Evolutionary conservation across 2,329 filamentous ascomycete species (phyloP).

Genomic region (Huntiella moniliformis): DNA sequence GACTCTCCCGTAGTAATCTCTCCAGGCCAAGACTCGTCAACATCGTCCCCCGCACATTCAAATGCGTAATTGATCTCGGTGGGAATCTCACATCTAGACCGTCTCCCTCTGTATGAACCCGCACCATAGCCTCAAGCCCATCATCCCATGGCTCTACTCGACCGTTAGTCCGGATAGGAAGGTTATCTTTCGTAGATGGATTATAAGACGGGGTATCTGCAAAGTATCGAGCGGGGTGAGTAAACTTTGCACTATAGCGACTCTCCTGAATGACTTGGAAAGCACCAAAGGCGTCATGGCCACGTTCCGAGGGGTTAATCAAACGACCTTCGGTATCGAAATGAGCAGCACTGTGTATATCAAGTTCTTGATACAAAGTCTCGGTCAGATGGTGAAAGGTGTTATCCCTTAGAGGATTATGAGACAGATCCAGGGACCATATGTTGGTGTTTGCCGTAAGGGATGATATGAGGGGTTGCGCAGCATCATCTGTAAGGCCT

Average conservation of each 20-base stretch:
- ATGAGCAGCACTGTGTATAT: slow-evolving; percentile 14
- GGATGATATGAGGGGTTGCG: too few species aligned
- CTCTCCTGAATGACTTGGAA: slow-evolving; percentile 31
- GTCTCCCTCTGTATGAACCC: slow-evolving; percentile 15
- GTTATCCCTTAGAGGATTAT: slow-evolving; percentile 32
- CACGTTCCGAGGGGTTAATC: slow-evolving; percentile 15
- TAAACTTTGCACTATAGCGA: slow-evolving; percentile 24
- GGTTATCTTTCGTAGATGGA: slow-evolving; percentile 1
- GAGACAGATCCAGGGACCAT: slow-evolving; percentile 38
- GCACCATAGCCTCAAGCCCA: slow-evolving; percentile 14
- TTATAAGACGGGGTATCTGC: slow-evolving; percentile 29
- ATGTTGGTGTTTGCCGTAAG: slow-evolving; percentile 19
- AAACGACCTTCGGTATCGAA: slow-evolving; percentile 29
- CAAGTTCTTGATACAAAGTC: slow-evolving; percentile 3
- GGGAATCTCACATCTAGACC: slow-evolving; percentile 4
- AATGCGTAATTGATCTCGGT: slow-evolving; percentile 27
- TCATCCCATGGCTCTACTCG: slow-evolving; percentile 18
- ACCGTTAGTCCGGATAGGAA: slow-evolving; percentile 16
- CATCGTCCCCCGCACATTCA: slow-evolving; percentile 32
- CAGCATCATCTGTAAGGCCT: slow-evolving; percentile 19
- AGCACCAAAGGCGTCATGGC: slow-evolving; percentile 21
- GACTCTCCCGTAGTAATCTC: slow-evolving; percentile 23
- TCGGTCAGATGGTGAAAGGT: slow-evolving; percentile 10
- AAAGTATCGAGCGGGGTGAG: slow-evolving; percentile 28
- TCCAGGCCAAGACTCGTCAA: slow-evolving; percentile 27